A percentile compares a stretch with the other conserved stretches of the same genome.
These are phyloP conservation scores for Sphagnum magellanicum DNA, from an alignment of 228 moss, liverwort and hornwort species.

Conservation along the genomic window DNA sequence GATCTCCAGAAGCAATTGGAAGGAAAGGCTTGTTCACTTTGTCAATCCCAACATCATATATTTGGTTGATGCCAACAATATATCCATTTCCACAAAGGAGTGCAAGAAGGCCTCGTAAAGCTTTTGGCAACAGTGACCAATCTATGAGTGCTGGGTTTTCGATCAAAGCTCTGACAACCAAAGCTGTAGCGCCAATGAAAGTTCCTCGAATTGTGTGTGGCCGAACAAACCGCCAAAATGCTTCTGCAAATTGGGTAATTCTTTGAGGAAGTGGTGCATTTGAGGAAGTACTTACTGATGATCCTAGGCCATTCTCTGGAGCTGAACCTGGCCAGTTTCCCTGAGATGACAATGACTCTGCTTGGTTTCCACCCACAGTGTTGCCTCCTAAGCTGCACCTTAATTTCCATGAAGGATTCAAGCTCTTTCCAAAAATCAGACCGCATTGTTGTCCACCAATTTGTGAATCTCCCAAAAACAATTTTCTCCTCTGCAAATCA, in stretches of 20 bases:
- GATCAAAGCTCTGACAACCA: constrained; percentile 51
- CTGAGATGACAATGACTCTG: too few relatives aligned
- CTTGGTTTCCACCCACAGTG: too few relatives aligned
- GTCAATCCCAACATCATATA: constrained; percentile 88
- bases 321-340: too few relatives aligned
- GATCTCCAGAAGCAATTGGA: constrained; percentile 94
- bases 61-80: constrained; percentile 97
- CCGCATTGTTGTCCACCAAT: too few relatives aligned
- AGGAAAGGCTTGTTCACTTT: constrained; percentile 97
- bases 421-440: too few relatives aligned
- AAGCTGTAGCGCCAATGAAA: constrained; percentile 69
- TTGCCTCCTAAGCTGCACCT: too few relatives aligned
- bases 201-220: constrained; percentile 97
- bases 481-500: too few relatives aligned
- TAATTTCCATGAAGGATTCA: too few relatives aligned
- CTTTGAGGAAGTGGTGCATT: constrained; percentile 7
- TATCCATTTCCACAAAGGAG: constrained; percentile 90
- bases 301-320: too few relatives aligned
- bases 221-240: constrained; percentile 91
- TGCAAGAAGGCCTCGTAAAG: constrained; percentile 74
- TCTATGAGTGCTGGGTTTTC: constrained; percentile 68
- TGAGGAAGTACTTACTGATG: background rate
- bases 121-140: constrained; percentile 74
- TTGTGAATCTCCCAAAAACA: too few relatives aligned
- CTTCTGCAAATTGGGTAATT: constrained; percentile 49